These are phyloP conservation scores for Phialophora verrucosa DNA, from an alignment of 2,329 filamentous ascomycete genomes.

Conservation along the genomic window DNA sequence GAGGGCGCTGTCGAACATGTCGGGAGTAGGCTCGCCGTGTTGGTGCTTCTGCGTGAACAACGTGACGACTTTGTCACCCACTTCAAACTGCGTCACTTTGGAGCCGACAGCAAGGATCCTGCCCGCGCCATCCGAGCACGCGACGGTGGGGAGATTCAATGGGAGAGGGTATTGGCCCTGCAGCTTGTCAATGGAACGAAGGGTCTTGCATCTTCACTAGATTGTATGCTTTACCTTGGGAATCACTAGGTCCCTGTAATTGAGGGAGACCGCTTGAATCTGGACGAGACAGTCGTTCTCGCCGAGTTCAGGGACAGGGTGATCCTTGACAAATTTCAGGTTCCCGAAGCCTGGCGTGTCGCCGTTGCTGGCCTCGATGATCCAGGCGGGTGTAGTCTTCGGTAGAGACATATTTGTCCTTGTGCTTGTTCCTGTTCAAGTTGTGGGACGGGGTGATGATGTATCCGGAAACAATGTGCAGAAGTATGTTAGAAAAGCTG, in stretches of 20 bases:
- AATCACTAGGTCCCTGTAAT: slow-evolving; percentile 58
- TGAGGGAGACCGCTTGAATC: slow-evolving; percentile 57
- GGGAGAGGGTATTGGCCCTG: slow-evolving; percentile 57
- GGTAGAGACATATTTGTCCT: slow-evolving; percentile 27
- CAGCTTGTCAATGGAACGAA: slow-evolving; percentile 1
- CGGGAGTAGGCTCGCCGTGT: slow-evolving; percentile 53
- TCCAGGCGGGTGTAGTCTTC: slow-evolving; percentile 29
- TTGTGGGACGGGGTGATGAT: background rate
- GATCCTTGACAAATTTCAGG: slow-evolving; percentile 55
- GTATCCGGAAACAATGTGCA: background rate
- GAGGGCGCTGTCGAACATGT: slow-evolving; percentile 60
- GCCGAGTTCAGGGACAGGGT: slow-evolving; percentile 64
- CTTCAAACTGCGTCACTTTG: slow-evolving; percentile 62
- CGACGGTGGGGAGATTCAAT: slow-evolving; percentile 50
- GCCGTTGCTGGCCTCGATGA: slow-evolving; percentile 18
- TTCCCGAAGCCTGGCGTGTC: slow-evolving; percentile 22
- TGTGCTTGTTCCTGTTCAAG: background rate
- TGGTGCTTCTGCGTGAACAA: slow-evolving; percentile 65
- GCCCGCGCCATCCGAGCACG: slow-evolving; percentile 52
- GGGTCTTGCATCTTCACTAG: background rate
- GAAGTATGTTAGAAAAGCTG: background rate
- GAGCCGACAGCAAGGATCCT: slow-evolving; percentile 59
- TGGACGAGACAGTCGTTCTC: slow-evolving; percentile 76
- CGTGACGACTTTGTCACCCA: slow-evolving; percentile 63
- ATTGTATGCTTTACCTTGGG: slow-evolving; percentile 42